Conservation (phyloP, 805 yeast species). For the Metschnikowia gelsemii region DNA sequence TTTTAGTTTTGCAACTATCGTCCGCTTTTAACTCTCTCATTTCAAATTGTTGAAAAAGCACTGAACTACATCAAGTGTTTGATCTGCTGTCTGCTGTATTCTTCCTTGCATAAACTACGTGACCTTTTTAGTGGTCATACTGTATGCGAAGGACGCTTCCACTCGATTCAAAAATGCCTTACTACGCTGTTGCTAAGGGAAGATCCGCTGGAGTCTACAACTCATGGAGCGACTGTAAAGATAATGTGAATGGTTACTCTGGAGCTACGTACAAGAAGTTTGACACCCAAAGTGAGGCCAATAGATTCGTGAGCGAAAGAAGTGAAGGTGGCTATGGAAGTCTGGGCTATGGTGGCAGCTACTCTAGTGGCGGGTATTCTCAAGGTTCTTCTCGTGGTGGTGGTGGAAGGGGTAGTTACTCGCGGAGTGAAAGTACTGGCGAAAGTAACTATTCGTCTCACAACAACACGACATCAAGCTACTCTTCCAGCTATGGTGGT, state of each 20-base stretch:
- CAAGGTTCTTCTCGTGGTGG: constrained; percentile 3
- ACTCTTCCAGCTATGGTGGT: not conserved
- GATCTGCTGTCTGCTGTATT: not conserved
- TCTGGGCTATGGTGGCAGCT: constrained; percentile 2
- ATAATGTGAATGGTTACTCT: constrained; percentile 53
- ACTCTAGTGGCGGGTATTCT: constrained; percentile 2
- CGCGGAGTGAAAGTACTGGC: not conserved
- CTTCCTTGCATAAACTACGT: not conserved
- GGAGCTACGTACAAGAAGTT: constrained; percentile 63
- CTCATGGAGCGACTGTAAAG: constrained; percentile 58
- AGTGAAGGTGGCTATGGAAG: constrained; percentile 3
- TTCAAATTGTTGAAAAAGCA: not conserved
- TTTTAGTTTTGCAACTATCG: no score
- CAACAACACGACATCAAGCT: not conserved
- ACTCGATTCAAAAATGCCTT: constrained; percentile 6
- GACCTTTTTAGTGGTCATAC: not conserved
- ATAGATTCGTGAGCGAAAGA: constrained; percentile 30
- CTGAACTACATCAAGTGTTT: not conserved
- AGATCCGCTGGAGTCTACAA: constrained; percentile 51
- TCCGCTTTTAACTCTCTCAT: no score
- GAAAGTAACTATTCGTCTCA: not conserved
- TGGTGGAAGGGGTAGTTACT: constrained; percentile 4
- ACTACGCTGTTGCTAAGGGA: constrained; percentile 43
- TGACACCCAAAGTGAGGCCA: constrained; percentile 47
- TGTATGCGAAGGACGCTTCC: not conserved